A percentile compares a stretch with the other conserved stretches of the same genome.
These are phyloP conservation scores for Tetradesmus obliquus DNA, from an alignment of 139 green algal species.

Conservation along the genomic window DNA sequence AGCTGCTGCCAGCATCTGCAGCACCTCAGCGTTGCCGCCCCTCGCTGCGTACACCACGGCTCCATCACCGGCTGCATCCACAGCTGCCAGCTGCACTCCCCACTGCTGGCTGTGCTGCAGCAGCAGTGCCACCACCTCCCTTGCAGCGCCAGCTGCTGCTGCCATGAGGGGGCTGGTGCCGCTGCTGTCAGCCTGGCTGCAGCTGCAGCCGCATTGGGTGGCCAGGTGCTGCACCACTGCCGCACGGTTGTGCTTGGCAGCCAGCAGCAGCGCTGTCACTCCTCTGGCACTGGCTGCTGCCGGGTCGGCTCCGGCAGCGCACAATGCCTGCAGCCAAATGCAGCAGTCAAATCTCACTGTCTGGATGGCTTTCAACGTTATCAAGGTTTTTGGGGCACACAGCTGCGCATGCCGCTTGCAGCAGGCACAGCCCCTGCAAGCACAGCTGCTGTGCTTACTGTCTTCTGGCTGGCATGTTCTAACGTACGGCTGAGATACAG, in stretches of 20 bases:
- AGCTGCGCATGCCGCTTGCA: not conserved
- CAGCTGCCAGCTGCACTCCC: not conserved
- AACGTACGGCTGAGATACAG: too few species aligned
- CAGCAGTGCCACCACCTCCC: slow-evolving; percentile 1
- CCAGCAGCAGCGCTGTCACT: slow-evolving; percentile 14
- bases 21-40: not conserved
- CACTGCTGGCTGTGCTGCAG: slow-evolving; percentile 28
- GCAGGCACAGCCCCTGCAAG: not conserved
- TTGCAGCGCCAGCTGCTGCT: not conserved
- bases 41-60: not conserved
- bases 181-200: not conserved
- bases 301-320: not conserved
- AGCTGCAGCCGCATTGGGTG: not conserved
- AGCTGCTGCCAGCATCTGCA: slow-evolving; percentile 26
- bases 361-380: too few species aligned
- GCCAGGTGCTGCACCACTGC: slow-evolving; percentile 18
- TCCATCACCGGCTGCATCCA: not conserved
- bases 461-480: too few species aligned
- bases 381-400: too few species aligned
- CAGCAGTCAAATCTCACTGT: not conserved
- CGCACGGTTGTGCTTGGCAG: slow-evolving; percentile 14
- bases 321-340: not conserved
- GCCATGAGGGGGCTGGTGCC: not conserved
- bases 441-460: not conserved
- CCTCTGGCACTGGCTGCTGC: not conserved